Base-by-base conservation (phyloP, 768 basidiomycete genomes). In the Leccinum variicolor region DNA sequence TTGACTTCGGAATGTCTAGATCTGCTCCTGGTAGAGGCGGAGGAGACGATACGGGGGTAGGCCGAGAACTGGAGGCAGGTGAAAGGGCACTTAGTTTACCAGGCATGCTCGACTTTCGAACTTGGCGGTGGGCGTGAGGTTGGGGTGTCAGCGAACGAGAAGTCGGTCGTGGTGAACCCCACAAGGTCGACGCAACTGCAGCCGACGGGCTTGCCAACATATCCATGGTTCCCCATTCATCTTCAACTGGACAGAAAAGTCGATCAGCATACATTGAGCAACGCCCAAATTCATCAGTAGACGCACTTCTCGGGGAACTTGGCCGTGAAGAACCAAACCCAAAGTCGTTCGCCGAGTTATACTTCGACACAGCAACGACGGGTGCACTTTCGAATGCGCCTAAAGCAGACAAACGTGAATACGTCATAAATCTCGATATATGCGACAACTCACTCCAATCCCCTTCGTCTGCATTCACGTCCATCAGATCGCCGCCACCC, bases 391-490 rank as follows among this genome's bases (percentile, higher is more conserved):
- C 90, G 62, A 93, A 93, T n/a, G 85, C 88, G 67, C 84, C 91
- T 88, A 53, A 13, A 49, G n/a, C 1, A 29, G 17, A 7, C n/a
- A 11, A 50, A 1, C 6, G 3, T 43, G 21, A 54, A 45, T 1
- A 39, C 2, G 2, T 6, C 6, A 41, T 7, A 28, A 14, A 13
- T 17, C 49, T 5, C 11, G 45, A n/a, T 25, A 39, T 23, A 48
- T 39, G n/a, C 34, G 19, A 57, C 13, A 3, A 79, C 87, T 68
- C 69, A 91, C 95, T 90, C 95, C 95, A 99, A 68, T 98, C 96
- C 65, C 87, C 95, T 25, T 86, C 83, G 64, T 98, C 95, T 0
- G 91, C 94, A 66, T 94, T 87, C 4, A 98, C 86, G 67, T 99
- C 94, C 70, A 98, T 96, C 56, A 98, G 71, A 71, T 98, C 91